Percentiles rank a stretch among this genome's conserved stretches.
Conservation (phyloP, 352 stramenopile species). For the Globisporangium emineosum region DNA sequence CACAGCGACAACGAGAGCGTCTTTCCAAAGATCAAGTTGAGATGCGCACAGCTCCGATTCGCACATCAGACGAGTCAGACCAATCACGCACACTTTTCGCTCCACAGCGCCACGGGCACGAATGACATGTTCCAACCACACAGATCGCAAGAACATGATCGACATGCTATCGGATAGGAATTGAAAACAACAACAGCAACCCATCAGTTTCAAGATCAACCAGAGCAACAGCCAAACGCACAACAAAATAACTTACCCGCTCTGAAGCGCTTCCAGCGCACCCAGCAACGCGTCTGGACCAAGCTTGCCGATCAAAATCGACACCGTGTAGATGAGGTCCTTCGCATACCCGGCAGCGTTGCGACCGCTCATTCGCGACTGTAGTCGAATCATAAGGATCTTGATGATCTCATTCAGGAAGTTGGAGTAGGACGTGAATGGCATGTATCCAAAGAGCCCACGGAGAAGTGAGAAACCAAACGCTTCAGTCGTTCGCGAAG, state of each 20-base stretch:
- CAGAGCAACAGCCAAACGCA: constrained; percentile 12
- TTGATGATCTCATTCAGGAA: constrained; percentile 92
- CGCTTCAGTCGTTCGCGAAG: constrained; percentile 90
- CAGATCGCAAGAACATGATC: constrained; percentile 86
- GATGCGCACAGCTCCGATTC: constrained; percentile 64
- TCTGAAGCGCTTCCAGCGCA: constrained; percentile 85
- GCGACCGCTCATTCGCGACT: constrained; percentile 87
- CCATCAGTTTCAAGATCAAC: constrained; percentile 22
- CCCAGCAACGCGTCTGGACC: constrained; percentile 75
- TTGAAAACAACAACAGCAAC: constrained; percentile 25
- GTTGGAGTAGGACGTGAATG: constrained; percentile 59
- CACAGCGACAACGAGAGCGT: constrained; percentile 40
- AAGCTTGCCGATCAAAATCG: constrained; percentile 87
- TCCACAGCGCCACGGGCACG: constrained; percentile 61
- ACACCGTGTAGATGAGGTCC: constrained; percentile 89
- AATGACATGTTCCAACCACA: constrained; percentile 86
- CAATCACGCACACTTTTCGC: constrained; percentile 68
- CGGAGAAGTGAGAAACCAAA: constrained; percentile 93
- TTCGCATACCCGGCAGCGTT: constrained; percentile 83
- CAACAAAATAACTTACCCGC: constrained; percentile 51
- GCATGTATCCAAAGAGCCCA: constrained; percentile 88
- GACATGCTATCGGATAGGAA: constrained; percentile 73
- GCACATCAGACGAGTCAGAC: constrained; percentile 67
- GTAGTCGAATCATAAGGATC: constrained; percentile 93
- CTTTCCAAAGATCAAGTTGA: constrained; percentile 51